phyloP scores from a whole-genome alignment of 495 filamentous ascomycete species.

The Penicillium antarcticum region DNA sequence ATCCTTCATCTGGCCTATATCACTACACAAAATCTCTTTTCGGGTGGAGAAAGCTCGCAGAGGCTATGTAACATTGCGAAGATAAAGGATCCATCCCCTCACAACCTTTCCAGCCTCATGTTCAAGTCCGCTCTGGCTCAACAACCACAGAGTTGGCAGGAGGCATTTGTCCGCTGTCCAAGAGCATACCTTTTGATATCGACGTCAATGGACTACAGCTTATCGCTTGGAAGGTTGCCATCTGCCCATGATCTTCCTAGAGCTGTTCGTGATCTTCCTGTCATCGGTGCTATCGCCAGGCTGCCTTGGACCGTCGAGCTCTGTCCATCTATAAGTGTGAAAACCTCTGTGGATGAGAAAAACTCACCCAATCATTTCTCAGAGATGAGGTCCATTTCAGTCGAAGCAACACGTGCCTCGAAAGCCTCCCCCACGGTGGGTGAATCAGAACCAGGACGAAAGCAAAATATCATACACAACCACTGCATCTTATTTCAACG shows the following conservation, averaged over 20 bases:
- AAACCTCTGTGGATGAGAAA: background rate
- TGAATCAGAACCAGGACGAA: too few species aligned
- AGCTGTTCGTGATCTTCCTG: conserved; percentile 22
- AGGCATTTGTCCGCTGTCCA: conserved; percentile 28
- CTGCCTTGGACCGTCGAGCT: conserved; percentile 22
- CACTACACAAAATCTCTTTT: conserved; percentile 28
- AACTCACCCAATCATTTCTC: background rate
- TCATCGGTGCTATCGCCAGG: conserved; percentile 17
- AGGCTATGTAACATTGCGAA: background rate
- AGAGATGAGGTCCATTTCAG: too few species aligned
- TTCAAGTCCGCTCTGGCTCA: background rate
- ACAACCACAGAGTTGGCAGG: conserved; percentile 26
- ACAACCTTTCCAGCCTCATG: too few species aligned
- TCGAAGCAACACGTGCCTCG: too few species aligned
- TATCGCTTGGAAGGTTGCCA: conserved; percentile 25
- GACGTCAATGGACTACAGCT: conserved; percentile 28
- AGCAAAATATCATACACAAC: too few species aligned
- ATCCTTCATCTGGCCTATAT: conserved; percentile 31
- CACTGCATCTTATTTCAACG: too few species aligned
- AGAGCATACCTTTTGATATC: conserved; percentile 36
- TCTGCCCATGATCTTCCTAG: conserved; percentile 21
- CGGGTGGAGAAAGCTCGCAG: conserved; percentile 3
- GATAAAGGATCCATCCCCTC: background rate
- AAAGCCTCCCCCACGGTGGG: too few species aligned
- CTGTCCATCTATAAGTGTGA: too few species aligned